Evolutionary conservation across 805 yeast genomes (phyloP).

Genomic region (Myxozyma mucilagina): DNA sequence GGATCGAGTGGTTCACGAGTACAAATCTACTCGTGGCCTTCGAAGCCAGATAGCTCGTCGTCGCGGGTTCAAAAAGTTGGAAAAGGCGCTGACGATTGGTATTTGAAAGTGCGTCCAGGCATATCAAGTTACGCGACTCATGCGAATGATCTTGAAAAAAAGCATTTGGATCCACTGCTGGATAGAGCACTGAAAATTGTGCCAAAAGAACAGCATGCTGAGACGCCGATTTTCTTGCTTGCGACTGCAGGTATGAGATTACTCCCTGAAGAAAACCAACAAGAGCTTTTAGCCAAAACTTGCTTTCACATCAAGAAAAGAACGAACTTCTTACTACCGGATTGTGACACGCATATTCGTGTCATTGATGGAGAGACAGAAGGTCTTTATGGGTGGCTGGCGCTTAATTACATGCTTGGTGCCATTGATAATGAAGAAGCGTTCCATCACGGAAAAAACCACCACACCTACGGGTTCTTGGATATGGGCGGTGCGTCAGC

Average conservation of each 20-base stretch:
- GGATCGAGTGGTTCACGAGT: constrained; percentile 94
- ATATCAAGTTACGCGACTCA: constrained; percentile 65
- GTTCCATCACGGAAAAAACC: constrained; percentile 39
- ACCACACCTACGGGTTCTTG: constrained; percentile 84
- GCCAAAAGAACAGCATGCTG: constrained; percentile 58
- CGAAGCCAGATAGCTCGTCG: constrained; percentile 4
- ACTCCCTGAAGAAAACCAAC: constrained; percentile 55
- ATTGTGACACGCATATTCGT: constrained; percentile 71
- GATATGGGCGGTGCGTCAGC: constrained; percentile 99
- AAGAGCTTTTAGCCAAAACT: constrained; percentile 56
- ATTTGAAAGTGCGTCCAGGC: constrained; percentile 76
- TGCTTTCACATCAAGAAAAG: constrained; percentile 58
- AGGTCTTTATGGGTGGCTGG: constrained; percentile 95
- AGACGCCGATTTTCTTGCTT: constrained; percentile 84
- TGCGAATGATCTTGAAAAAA: constrained; percentile 59
- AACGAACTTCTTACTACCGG: constrained; percentile 55
- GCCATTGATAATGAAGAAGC: constrained; percentile 49
- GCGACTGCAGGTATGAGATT: constrained; percentile 98
- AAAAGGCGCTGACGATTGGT: constrained; percentile 64
- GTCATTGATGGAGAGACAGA: constrained; percentile 93
- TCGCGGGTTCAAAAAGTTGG: constrained; percentile 52
- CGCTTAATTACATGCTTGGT: constrained; percentile 78
- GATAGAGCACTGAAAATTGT: constrained; percentile 68
- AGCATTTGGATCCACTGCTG: constrained; percentile 67
- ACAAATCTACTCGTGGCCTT: constrained; percentile 78